These are phyloP conservation scores for Globisporangium heterothallicum DNA, from an alignment of 352 stramenopile species.

Conservation along the genomic window DNA sequence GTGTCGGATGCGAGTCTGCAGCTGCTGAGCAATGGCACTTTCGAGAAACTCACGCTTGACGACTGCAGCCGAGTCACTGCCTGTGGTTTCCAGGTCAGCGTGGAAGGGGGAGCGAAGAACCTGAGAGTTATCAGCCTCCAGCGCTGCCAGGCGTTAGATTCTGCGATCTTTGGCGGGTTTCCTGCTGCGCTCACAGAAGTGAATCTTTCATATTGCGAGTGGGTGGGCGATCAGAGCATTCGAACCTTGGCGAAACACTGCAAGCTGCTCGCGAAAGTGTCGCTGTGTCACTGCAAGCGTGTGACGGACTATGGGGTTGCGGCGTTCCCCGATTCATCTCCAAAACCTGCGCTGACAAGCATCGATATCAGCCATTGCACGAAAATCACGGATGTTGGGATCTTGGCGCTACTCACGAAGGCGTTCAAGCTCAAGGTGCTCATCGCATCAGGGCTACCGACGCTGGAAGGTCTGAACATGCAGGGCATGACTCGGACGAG, in stretches of 20 bases:
- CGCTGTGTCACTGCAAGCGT: conserved; percentile 39
- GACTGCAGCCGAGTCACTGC: conserved; percentile 20
- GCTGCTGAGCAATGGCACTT: conserved; percentile 16
- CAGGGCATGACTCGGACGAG: conserved; percentile 33
- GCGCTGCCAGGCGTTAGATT: conserved; percentile 16
- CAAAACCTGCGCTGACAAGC: conserved; percentile 20
- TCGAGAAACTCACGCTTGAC: conserved; percentile 22
- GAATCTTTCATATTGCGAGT: conserved; percentile 60
- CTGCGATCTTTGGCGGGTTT: conserved; percentile 12
- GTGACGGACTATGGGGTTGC: conserved; percentile 69
- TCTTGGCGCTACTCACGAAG: conserved; percentile 50
- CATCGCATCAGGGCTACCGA: conserved; percentile 32
- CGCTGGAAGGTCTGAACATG: conserved; percentile 54
- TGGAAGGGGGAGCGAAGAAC: background rate
- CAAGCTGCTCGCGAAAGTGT: conserved; percentile 23
- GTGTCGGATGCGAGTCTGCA: conserved; percentile 38
- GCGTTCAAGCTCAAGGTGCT: conserved; percentile 29
- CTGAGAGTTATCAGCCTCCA: conserved; percentile 15
- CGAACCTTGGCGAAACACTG: conserved; percentile 38
- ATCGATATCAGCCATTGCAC: conserved; percentile 55
- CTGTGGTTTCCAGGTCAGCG: conserved; percentile 6
- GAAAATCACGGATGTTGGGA: conserved; percentile 46
- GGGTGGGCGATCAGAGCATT: conserved; percentile 51
- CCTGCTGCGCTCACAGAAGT: conserved; percentile 31
- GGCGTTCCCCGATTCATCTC: conserved; percentile 40